Evolutionary conservation across 2,329 filamentous ascomycete genomes (phyloP), one percentile per base, ranked within the genome.

Genomic region (Fusarium austroafricanum): DNA sequence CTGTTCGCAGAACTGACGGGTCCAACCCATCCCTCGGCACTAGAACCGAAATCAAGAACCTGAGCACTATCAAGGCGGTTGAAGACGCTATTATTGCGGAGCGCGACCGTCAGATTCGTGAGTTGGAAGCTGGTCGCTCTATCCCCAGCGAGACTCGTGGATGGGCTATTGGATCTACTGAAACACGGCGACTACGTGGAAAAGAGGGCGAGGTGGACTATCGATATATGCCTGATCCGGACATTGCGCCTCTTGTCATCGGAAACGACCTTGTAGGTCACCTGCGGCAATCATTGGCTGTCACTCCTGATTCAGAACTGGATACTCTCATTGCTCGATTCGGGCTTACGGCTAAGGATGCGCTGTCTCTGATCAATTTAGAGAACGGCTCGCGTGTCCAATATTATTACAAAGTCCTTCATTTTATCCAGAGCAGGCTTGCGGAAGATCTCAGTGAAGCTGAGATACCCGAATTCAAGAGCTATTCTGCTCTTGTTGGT

Each of bases 151-250:
- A 99, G 81, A 99, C 96, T 10, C 87, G 96, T 58, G 95, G 96
- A 8, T 99, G 94, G 94, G 92, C 93, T 2, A 86, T 97, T 23
- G 94, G 94, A 4, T 90, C 89, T 66, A 93, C 88, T 6, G 90
- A 94, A 76, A 98, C 96, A 5, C 89, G 88, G 60, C 87, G 91
- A 39, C 82, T 99, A 42, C 87, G 96, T 73, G 93, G 93, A 26
- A 99, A 99, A 78, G 96, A 98, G 78, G 96, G 96, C 46, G 95
- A 97, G 75, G 94, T 98, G 8, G 96, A 99, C 78, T 99, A 99
- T 79, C 87, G 96, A 40, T 99, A 99, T 76, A 98, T 99, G 95
- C 95, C 96, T 0, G 96, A 99, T 77, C 93, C 96, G 7, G 96
- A 99, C 76, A 84, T 99, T 15, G 86, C 88, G 0, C 93, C 96